phyloP scores from a whole-genome alignment of 768 basidiomycete species.

The Gymnopilus dilepis region DNA sequence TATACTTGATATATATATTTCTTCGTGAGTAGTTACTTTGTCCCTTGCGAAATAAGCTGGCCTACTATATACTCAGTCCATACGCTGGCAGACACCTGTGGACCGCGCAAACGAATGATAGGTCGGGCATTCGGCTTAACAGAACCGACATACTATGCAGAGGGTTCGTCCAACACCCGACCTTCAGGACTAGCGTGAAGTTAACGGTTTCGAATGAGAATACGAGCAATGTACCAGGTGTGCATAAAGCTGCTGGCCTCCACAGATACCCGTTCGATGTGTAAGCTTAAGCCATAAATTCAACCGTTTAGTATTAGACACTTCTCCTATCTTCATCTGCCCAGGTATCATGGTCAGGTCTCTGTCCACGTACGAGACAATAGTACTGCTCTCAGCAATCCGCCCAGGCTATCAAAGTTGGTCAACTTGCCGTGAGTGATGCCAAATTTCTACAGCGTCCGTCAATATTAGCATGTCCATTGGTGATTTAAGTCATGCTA shows the following conservation, averaged over 20 bases:
- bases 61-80: too few species aligned
- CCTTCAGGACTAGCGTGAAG: slow-evolving; percentile 4
- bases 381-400: neutral
- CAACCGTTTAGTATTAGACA: neutral
- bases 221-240: neutral
- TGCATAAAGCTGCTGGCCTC: neutral
- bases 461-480: neutral
- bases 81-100: too few species aligned
- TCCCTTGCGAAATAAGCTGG: too few species aligned
- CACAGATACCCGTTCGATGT: slow-evolving; percentile 9
- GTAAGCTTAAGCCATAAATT: neutral
- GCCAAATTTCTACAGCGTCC: neutral
- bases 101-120: too few species aligned
- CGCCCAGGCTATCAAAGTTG: neutral
- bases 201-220: neutral
- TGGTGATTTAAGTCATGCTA: neutral
- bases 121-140: too few species aligned
- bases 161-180: neutral
- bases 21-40: too few species aligned
- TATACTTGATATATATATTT: too few species aligned
- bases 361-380: neutral
- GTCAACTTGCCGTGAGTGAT: neutral
- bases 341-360: slow-evolving; percentile 7
- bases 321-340: neutral
- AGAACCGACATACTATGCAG: too few species aligned